Evolutionary conservation across 2,329 filamentous ascomycete species (phyloP).

Genomic region (Pseudogymnoascus sp.): DNA sequence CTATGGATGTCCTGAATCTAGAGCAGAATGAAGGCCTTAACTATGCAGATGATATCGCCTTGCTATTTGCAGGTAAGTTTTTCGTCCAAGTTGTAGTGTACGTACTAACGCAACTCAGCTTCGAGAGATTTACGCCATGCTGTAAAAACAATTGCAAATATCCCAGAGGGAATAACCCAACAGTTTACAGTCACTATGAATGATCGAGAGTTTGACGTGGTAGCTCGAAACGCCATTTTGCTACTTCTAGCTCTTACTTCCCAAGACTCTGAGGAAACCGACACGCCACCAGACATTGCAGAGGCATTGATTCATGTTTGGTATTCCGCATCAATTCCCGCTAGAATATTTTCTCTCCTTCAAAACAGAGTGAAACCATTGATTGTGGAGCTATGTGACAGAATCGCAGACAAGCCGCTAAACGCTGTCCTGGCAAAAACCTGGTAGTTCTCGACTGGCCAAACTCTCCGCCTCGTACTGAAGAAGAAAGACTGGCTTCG

Average conservation of each 20-base stretch:
- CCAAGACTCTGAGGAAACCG: conserved; percentile 1
- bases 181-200: conserved; percentile 14
- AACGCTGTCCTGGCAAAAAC: conserved; percentile 12
- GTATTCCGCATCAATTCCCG: conserved; percentile 14
- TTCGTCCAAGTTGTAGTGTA: not conserved
- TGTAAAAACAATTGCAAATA: conserved; percentile 14
- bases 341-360: not conserved
- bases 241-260: conserved; percentile 14
- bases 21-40: conserved; percentile 14
- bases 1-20: conserved; percentile 16
- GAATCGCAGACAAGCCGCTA: conserved; percentile 8
- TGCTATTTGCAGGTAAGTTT: conserved; percentile 18
- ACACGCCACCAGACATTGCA: not conserved
- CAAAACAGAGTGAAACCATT: conserved; percentile 10
- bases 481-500: conserved; percentile 11
- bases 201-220: conserved; percentile 18
- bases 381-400: conserved; percentile 11
- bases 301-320: conserved; percentile 14
- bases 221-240: conserved; percentile 17
- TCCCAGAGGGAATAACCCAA: conserved; percentile 10
- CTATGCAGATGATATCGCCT: conserved; percentile 12
- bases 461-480: conserved; percentile 12
- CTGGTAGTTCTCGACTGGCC: conserved; percentile 11
- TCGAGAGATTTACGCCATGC: conserved; percentile 18
- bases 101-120: conserved; percentile 10